Percentiles rank a stretch among this genome's conserved stretches.
Evolutionary conservation across 306 rosid species (phyloP).

Genomic region (Quercus ilex): DNA sequence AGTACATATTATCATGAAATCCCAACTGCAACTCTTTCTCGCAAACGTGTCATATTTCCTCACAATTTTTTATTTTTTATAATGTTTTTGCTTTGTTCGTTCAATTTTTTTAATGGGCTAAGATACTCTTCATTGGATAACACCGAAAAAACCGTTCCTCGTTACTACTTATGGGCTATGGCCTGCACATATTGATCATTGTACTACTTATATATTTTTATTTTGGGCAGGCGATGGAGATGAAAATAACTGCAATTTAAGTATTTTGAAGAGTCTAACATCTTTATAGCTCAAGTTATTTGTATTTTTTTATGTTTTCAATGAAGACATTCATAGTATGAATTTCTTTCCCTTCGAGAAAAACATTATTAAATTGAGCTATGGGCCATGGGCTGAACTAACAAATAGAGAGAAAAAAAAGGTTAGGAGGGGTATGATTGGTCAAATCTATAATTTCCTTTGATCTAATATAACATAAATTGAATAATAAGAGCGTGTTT

Average conservation of each 20-base stretch:
- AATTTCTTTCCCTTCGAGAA: not conserved
- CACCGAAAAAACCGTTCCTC: not conserved
- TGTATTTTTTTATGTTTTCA: not conserved
- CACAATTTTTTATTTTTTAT: not conserved
- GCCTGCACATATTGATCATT: not conserved
- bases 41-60: slow-evolving; percentile 7
- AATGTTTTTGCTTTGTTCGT: not conserved
- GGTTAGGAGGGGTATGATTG: not conserved
- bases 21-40: slow-evolving; percentile 28
- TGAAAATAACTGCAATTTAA: not conserved
- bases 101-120: not conserved
- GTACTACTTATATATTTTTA: not conserved
- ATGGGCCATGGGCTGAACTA: not conserved
- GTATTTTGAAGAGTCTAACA: no score
- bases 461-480: not conserved
- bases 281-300: no score
- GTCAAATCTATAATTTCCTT: not conserved
- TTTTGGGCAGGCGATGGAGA: not conserved
- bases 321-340: no score
- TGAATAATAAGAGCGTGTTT: not conserved
- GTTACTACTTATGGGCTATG: not conserved
- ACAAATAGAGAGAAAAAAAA: not conserved
- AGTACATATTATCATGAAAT: slow-evolving; percentile 21
- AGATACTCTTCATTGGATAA: not conserved
- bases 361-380: not conserved